Percentiles rank a stretch among this genome's conserved stretches.
phyloP scores from a whole-genome alignment of 2,329 filamentous ascomycete species.

The Paraphaeosphaeria minitans region DNA sequence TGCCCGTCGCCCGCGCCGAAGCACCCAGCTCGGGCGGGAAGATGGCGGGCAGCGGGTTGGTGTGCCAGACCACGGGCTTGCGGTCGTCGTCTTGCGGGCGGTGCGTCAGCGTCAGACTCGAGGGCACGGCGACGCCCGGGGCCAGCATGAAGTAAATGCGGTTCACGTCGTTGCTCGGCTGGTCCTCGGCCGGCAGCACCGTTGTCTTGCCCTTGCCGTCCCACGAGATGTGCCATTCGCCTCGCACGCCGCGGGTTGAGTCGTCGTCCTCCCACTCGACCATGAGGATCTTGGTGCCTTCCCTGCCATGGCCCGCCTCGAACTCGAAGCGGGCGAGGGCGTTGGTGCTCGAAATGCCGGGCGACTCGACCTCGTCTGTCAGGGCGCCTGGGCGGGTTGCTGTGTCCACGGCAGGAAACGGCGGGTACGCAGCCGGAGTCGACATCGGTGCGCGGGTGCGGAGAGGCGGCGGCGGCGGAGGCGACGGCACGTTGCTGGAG shows the following conservation, averaged over 20 bases:
- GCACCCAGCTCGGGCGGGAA: conserved; percentile 77
- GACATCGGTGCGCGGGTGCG: conserved; percentile 39
- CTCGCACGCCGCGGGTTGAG: conserved; percentile 52
- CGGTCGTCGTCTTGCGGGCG: conserved; percentile 52
- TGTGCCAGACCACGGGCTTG: conserved; percentile 58
- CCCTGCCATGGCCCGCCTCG: conserved; percentile 74
- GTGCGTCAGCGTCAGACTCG: conserved; percentile 69
- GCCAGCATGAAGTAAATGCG: conserved; percentile 83
- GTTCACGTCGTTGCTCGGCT: conserved; percentile 56
- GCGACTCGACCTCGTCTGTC: conserved; percentile 51
- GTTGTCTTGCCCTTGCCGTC: conserved; percentile 77
- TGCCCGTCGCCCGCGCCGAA: conserved; percentile 68
- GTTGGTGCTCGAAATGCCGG: conserved; percentile 56
- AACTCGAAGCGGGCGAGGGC: conserved; percentile 89
- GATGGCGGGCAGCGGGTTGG: conserved; percentile 85
- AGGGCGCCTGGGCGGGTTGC: conserved; percentile 32
- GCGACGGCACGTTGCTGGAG: conserved; percentile 36
- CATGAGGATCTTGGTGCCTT: conserved; percentile 91
- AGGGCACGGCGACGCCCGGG: conserved; percentile 72
- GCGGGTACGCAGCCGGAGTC: conserved; percentile 39
- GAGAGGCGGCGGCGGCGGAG: conserved; percentile 19
- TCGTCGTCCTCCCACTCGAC: conserved; percentile 81
- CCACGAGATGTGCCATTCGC: conserved; percentile 81
- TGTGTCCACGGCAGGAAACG: conserved; percentile 52
- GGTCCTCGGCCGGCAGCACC: conserved; percentile 69